Percentiles rank a stretch among this genome's conserved stretches.
These are phyloP conservation scores for Silene conica DNA, from an alignment of 148 eudicot species.

Conservation along the genomic window DNA sequence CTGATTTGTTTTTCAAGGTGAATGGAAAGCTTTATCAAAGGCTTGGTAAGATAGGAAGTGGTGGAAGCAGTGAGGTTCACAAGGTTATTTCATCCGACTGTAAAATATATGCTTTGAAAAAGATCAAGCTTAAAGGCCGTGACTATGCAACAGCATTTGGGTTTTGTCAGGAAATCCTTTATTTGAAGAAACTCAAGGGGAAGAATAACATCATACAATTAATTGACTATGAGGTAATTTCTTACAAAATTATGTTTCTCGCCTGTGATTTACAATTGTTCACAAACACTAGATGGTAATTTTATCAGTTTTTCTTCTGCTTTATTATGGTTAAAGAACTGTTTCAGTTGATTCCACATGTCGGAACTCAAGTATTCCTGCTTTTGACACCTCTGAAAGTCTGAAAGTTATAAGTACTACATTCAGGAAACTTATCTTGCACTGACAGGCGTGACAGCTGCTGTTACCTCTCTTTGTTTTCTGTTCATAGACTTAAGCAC, in stretches of 20 bases:
- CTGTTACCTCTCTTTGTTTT: not conserved
- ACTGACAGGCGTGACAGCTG: not conserved
- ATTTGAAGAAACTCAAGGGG: conserved; percentile 80
- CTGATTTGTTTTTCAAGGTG: conserved; percentile 87
- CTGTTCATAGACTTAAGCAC: not conserved
- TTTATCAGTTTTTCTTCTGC: not conserved
- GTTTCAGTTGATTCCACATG: not conserved
- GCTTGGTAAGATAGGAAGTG: conserved; percentile 98
- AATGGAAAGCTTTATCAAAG: conserved; percentile 93
- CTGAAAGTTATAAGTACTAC: not conserved
- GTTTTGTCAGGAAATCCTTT: conserved; percentile 93
- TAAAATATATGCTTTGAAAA: conserved; percentile 82
- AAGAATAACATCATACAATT: conserved; percentile 86
- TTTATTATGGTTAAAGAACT: too few relatives aligned
- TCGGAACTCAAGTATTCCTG: not conserved
- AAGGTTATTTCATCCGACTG: conserved; percentile 96
- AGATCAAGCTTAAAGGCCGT: conserved; percentile 93
- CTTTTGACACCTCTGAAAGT: not conserved
- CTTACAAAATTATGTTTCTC: not conserved
- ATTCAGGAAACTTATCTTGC: not conserved
- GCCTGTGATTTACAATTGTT: not conserved
- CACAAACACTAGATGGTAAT: not conserved
- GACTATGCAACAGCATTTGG: conserved; percentile 95
- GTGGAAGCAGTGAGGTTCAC: conserved; percentile 99
- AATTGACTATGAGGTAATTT: conserved; percentile 87